A percentile compares a stretch with the other conserved stretches of the same genome.
Evolutionary conservation across 73 alveolate species (phyloP).

Genomic region (Strombidium stylifer): DNA sequence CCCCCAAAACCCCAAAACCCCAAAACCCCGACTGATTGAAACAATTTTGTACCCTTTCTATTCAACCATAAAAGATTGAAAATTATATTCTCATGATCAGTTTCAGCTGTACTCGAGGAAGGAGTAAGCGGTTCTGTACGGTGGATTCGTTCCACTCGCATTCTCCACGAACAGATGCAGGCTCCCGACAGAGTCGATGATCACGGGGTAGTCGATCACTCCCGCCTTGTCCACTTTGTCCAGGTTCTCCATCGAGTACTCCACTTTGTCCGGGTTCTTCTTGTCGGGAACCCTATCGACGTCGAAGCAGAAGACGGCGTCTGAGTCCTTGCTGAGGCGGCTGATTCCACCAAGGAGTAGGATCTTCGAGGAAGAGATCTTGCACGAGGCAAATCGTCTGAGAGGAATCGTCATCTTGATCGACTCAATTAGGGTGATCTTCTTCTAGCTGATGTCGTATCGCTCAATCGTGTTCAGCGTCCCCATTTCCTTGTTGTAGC

Average conservation of each 20-base stretch:
- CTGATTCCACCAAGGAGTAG: constrained; percentile 83
- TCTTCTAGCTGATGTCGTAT: constrained; percentile 75
- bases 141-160: constrained; percentile 95
- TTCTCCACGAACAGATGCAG: constrained; percentile 91
- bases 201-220: constrained; percentile 83
- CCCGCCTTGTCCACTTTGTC: constrained; percentile 85
- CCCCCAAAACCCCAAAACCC: background rate
- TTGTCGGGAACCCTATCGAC: constrained; percentile 52
- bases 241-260: constrained; percentile 57
- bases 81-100: background rate
- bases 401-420: constrained; percentile 84
- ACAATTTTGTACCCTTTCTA: too few species aligned
- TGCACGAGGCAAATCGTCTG: constrained; percentile 88
- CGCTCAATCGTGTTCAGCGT: constrained; percentile 91
- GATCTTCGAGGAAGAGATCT: constrained; percentile 72
- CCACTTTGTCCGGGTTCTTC: constrained; percentile 5
- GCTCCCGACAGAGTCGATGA: constrained; percentile 89
- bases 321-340: constrained; percentile 77
- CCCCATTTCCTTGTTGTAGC: constrained; percentile 94
- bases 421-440: constrained; percentile 61
- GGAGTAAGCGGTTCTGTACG: constrained; percentile 42
- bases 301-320: constrained; percentile 78
- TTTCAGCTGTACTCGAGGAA: constrained; percentile 39
- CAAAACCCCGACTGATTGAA: too few species aligned
- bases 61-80: background rate